Evolutionary conservation across 2,329 filamentous ascomycete genomes (phyloP).

Genomic region (Atkinsonella hypoxylon): DNA sequence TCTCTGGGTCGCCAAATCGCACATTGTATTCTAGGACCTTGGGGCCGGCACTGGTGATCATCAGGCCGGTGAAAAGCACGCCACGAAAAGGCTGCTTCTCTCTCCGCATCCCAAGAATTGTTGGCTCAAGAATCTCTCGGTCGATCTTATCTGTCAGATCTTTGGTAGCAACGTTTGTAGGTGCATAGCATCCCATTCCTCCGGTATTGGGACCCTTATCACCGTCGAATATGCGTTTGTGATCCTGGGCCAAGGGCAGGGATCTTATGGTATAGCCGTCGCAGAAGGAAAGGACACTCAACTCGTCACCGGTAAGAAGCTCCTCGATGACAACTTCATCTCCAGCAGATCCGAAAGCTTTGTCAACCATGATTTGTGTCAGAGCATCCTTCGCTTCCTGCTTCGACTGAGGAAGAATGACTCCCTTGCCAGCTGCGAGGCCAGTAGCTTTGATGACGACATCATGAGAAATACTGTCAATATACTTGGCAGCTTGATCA

Average conservation of each 20-base stretch:
- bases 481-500: constrained; percentile 58
- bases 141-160: constrained; percentile 71
- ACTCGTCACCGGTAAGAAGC: constrained; percentile 79
- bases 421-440: constrained; percentile 87
- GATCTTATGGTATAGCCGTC: constrained; percentile 78
- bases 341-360: constrained; percentile 76
- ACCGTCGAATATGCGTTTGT: constrained; percentile 88
- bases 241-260: constrained; percentile 85
- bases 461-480: constrained; percentile 57
- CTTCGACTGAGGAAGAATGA: constrained; percentile 74
- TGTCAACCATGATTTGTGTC: constrained; percentile 80
- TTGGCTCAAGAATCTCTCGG: constrained; percentile 74
- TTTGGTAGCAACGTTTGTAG: constrained; percentile 67
- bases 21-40: constrained; percentile 90
- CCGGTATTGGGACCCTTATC: constrained; percentile 90
- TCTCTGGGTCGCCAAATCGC: constrained; percentile 84
- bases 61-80: constrained; percentile 79
- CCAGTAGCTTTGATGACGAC: constrained; percentile 93
- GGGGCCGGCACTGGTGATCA: constrained; percentile 74
- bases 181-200: constrained; percentile 95
- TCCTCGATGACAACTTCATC: constrained; percentile 94
- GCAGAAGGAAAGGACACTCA: constrained; percentile 83
- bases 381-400: constrained; percentile 73
- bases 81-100: constrained; percentile 66
- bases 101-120: constrained; percentile 73